Conservation (phyloP, 495 filamentous ascomycete species). For the Alectoria sarmentosa region DNA sequence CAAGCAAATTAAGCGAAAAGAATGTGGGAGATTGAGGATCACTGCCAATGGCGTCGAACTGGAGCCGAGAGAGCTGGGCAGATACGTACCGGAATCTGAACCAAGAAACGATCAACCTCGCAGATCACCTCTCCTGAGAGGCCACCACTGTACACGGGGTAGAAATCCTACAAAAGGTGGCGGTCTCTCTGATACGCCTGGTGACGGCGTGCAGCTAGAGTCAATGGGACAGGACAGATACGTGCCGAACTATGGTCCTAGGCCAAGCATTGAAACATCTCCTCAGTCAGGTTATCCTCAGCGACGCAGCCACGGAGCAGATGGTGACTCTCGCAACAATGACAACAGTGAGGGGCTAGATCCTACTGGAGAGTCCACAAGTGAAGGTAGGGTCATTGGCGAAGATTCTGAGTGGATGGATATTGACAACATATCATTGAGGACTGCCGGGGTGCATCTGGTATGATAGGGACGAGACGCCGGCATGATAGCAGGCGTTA, state of each 20-base stretch:
- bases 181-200: background rate
- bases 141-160: background rate
- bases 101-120: background rate
- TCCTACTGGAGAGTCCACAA: background rate
- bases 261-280: background rate
- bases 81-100: background rate
- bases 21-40: background rate
- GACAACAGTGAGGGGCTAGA: background rate
- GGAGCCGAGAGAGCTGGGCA: background rate
- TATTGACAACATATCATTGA: background rate
- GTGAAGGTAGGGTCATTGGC: background rate
- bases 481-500: background rate
- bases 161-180: background rate
- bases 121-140: background rate
- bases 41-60: background rate
- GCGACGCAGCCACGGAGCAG: background rate
- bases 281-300: background rate
- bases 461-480: background rate
- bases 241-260: background rate
- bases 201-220: background rate
- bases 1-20: background rate
- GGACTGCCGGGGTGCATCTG: background rate
- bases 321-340: background rate
- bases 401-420: constrained; percentile 1
- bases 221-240: background rate